phyloP scores from a whole-genome alignment of 2,329 filamentous ascomycete genomes.

The Alternaria conjuncta region DNA sequence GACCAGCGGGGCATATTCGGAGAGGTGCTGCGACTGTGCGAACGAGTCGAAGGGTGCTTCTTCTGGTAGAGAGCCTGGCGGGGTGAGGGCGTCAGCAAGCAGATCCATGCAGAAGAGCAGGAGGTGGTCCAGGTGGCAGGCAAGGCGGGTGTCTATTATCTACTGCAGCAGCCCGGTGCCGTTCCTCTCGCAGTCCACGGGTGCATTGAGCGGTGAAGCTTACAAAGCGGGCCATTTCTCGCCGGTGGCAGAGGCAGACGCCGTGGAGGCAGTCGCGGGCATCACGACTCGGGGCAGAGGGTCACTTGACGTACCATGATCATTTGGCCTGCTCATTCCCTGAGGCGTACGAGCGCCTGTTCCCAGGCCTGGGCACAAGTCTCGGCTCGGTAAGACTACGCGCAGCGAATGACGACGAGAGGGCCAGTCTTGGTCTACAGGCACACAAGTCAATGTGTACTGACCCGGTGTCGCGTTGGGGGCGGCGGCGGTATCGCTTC shows the following conservation, averaged over 20 bases:
- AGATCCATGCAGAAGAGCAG: constrained; percentile 25
- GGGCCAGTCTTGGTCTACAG: constrained; percentile 9
- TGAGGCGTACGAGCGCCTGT: constrained; percentile 36
- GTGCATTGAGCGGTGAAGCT: constrained; percentile 5
- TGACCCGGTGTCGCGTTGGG: constrained; percentile 9
- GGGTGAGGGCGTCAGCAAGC: constrained; percentile 33
- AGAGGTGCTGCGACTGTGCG: constrained; percentile 23
- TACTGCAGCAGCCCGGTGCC: neutral
- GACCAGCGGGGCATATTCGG: constrained; percentile 48
- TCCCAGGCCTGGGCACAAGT: constrained; percentile 26
- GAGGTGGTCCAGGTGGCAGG: neutral
- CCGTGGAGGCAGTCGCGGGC: constrained; percentile 1
- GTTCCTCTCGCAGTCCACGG: constrained; percentile 3
- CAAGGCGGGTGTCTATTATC: neutral
- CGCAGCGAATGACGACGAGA: constrained; percentile 15
- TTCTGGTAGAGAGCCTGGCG: constrained; percentile 45
- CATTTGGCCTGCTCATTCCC: constrained; percentile 51
- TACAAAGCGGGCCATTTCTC: neutral
- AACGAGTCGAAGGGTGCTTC: constrained; percentile 34
- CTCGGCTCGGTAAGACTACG: constrained; percentile 19
- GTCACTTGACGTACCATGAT: constrained; percentile 46
- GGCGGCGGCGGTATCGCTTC: constrained; percentile 5
- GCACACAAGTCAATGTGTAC: constrained; percentile 10
- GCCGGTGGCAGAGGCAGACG: neutral
- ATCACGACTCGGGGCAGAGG: neutral